Evolutionary conservation across 805 yeast species (phyloP).

Genomic region (Yarrowia keelungensis): DNA sequence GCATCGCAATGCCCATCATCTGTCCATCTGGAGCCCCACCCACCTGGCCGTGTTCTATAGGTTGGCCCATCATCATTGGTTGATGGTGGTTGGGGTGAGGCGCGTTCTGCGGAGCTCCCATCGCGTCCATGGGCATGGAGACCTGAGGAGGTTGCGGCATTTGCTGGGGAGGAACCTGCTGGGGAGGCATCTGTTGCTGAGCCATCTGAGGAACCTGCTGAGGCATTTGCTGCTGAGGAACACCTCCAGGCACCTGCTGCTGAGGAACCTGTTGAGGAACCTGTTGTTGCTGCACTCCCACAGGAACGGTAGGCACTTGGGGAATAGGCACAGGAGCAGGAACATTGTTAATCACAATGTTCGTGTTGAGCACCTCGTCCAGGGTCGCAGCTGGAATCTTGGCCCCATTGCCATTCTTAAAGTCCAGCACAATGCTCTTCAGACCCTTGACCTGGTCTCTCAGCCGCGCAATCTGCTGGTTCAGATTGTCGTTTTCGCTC

Average conservation of each 20-base stretch:
- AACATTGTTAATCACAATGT: constrained; percentile 37
- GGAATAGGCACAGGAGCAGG: constrained; percentile 37
- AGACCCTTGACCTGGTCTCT: constrained; percentile 60
- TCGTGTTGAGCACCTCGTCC: constrained; percentile 15
- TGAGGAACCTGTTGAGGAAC: neutral
- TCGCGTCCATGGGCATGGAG: neutral
- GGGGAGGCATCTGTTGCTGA: constrained; percentile 36
- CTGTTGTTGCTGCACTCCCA: neutral
- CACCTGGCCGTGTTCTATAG: constrained; percentile 23
- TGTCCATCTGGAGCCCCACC: constrained; percentile 5
- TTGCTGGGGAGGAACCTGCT: constrained; percentile 3
- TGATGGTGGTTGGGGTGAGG: constrained; percentile 15
- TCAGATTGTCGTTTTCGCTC: constrained; percentile 70
- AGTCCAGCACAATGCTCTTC: constrained; percentile 26
- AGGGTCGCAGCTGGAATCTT: constrained; percentile 15
- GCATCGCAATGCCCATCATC: constrained; percentile 35
- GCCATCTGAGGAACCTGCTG: constrained; percentile 9
- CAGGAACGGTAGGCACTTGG: constrained; percentile 36
- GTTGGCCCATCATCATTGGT: constrained; percentile 26
- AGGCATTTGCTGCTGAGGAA: neutral
- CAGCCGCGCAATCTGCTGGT: constrained; percentile 62
- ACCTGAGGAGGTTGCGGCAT: neutral
- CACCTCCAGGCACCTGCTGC: constrained; percentile 15
- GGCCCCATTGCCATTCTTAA: constrained; percentile 34
- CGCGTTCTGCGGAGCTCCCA: neutral